These are phyloP conservation scores for Aureobasidium uvarum DNA, from an alignment of 2,329 filamentous ascomycete genomes.

Conservation along the genomic window DNA sequence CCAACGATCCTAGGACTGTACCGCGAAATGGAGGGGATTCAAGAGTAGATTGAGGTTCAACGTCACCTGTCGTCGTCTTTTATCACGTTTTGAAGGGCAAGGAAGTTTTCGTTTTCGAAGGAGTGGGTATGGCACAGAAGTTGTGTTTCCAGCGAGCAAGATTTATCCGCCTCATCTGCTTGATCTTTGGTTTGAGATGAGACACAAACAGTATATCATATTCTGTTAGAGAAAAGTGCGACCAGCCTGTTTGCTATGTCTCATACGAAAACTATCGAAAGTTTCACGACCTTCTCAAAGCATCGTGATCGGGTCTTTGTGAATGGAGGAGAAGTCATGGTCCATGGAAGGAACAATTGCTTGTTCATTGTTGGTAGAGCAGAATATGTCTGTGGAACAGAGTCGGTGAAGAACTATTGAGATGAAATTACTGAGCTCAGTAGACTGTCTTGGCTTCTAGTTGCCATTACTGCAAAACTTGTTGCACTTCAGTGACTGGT, in stretches of 20 bases:
- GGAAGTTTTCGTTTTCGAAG: too few species aligned
- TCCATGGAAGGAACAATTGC: not conserved
- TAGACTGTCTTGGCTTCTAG: too few species aligned
- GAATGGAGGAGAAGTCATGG: not conserved
- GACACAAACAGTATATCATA: not conserved
- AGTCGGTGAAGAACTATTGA: not conserved
- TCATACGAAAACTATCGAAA: not conserved
- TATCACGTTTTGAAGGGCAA: too few species aligned
- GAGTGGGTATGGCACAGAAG: not conserved
- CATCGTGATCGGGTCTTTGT: not conserved
- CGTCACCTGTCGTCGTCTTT: not conserved
- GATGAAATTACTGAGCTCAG: not conserved
- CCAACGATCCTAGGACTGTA: too few species aligned
- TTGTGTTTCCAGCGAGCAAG: not conserved
- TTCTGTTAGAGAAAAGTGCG: not conserved
- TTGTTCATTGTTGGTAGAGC: not conserved
- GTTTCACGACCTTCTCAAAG: not conserved
- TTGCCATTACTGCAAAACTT: not conserved
- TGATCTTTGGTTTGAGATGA: not conserved
- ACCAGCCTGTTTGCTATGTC: not conserved
- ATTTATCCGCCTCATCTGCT: not conserved
- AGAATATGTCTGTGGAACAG: too few species aligned
- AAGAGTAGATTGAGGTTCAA: not conserved
- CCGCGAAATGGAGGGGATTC: too few species aligned
- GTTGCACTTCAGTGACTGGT: too few species aligned